Conservation (phyloP, 306 rosid genomes). For the Cicer bijugum region DNA sequence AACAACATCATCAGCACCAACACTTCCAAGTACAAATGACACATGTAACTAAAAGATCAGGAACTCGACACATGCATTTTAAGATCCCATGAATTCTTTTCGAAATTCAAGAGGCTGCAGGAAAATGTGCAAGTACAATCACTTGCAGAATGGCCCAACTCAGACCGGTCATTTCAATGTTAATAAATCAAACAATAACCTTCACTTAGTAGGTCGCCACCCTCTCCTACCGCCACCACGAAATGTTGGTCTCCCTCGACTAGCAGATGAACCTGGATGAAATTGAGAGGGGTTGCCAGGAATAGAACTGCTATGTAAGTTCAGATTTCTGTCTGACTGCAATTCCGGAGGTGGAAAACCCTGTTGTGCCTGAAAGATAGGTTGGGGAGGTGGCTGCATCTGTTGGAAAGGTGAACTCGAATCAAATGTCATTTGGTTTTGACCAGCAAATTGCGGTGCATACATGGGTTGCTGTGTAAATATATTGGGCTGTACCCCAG, state of each 20-base stretch:
- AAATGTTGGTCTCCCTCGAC: conserved; percentile 55
- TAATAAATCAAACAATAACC: not conserved
- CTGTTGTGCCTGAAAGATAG: conserved; percentile 41
- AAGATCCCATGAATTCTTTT: conserved; percentile 20
- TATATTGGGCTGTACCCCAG: conserved; percentile 49
- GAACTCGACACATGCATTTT: not conserved
- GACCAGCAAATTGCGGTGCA: conserved; percentile 57
- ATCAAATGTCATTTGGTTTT: conserved; percentile 61
- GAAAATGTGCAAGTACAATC: conserved; percentile 34
- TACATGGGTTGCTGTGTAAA: conserved; percentile 55
- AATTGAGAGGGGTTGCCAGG: conserved; percentile 54
- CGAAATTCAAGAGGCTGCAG: conserved; percentile 28
- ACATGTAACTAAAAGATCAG: not conserved
- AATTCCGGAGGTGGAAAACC: conserved; percentile 47
- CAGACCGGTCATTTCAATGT: not conserved
- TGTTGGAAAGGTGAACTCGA: conserved; percentile 52
- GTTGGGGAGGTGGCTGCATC: conserved; percentile 39
- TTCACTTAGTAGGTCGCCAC: conserved; percentile 58
- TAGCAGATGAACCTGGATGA: conserved; percentile 53
- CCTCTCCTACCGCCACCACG: conserved; percentile 62
- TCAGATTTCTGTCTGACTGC: conserved; percentile 48
- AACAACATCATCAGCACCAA: too few species aligned
- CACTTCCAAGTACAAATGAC: not conserved
- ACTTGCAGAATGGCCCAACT: conserved; percentile 38
- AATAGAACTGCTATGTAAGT: conserved; percentile 41